These are phyloP conservation scores for Setaria viridis DNA, from an alignment of 202 grass and related monocot genomes.

Conservation along the genomic window DNA sequence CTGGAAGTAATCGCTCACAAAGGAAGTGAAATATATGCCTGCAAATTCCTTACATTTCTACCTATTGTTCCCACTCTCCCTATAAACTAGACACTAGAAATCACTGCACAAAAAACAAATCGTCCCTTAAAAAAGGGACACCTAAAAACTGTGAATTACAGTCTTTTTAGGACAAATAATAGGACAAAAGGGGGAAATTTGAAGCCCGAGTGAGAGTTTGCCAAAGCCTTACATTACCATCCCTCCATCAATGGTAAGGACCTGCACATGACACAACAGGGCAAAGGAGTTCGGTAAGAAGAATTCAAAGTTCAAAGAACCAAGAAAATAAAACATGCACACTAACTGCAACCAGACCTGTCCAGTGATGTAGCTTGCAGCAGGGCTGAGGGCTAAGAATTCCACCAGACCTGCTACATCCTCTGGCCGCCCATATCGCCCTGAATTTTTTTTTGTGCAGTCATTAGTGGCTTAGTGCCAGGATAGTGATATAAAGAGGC, in stretches of 20 bases:
- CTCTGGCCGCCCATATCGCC: constrained; percentile 66
- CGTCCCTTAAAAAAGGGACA: neutral
- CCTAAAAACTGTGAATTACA: neutral
- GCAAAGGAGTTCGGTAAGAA: neutral
- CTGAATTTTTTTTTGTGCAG: constrained; percentile 39
- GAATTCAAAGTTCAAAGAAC: neutral
- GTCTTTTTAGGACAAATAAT: neutral
- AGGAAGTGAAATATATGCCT: neutral
- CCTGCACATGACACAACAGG: constrained; percentile 42
- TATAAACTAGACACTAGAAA: neutral
- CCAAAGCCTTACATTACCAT: constrained; percentile 60
- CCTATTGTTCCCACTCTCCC: neutral
- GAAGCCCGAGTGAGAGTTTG: neutral
- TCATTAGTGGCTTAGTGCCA: neutral
- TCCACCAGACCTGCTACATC: constrained; percentile 77
- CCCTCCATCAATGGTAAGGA: constrained; percentile 71
- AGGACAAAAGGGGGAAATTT: neutral
- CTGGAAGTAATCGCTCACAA: neutral
- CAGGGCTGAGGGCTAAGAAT: constrained; percentile 70
- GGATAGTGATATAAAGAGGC: neutral
- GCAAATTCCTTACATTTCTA: neutral
- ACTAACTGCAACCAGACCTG: constrained; percentile 48
- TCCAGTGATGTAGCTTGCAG: constrained; percentile 80
- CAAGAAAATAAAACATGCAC: neutral
- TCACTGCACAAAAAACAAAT: neutral